Evolutionary conservation across 2,329 filamentous ascomycete species (phyloP), one percentile per base, ranked within the genome.

Genomic region (Fusarium caatingaense): DNA sequence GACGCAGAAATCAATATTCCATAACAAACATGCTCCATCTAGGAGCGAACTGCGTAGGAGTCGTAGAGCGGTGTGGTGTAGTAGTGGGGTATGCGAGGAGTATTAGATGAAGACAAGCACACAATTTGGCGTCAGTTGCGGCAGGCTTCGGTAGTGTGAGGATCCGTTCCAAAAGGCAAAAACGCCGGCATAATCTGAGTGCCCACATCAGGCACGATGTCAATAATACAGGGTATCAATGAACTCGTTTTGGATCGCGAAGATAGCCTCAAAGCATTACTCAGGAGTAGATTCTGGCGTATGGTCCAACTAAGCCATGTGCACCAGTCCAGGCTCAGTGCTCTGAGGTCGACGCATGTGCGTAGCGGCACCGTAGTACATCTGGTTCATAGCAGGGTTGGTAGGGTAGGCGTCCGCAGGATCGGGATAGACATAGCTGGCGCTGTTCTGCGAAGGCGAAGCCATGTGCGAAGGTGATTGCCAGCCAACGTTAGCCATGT

Each of bases 401-500:
- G 88, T 86, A 37, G 86, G 86, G 65, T 91, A 91, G 27, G 89
- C 88, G 73, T 97, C 93, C 44, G 68, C 61, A 0, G 93, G 92
- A 72, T 98, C 97, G 10, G 91, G 89, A 77, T 97, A 97, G 66
- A 92, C 89, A 69, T 93, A 94, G 68, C 85, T 85, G 51, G 87
- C 89, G 46, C 86, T 88, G 46, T 83, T 81, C 66, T 94, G 92
- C 11, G 92, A 91, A 12, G 91, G 89, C 71, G 93, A 89, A 32
- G 87, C 87, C 69, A 89, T 88, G 72, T 94, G 92, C 4, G 90
- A 89, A 6, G 94, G 94, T 7, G 94, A 97, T 71, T 93, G 92
- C 94, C 95, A 98, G 57, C 93, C 92, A 67, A 93, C 87, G 65
- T 87, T 89, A 66, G 83, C 81, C 89, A 97, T 93, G 79, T 98